A percentile compares a stretch with the other conserved stretches of the same genome.
Conservation (phyloP, 352 stramenopile species). For the Globisporangium megalacanthum region DNA sequence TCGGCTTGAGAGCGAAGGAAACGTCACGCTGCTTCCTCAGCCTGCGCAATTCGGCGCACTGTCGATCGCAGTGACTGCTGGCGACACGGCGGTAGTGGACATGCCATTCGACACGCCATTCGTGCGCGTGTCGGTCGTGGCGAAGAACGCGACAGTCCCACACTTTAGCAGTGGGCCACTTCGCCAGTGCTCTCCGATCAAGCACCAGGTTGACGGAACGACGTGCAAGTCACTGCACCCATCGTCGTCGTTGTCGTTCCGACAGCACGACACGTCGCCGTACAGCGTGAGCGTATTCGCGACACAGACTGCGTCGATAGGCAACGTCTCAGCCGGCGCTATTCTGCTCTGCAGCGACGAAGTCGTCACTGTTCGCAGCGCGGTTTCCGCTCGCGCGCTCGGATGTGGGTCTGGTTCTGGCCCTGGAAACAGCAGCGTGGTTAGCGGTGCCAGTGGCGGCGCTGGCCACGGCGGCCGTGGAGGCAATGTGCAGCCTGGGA, state of each 20-base stretch:
- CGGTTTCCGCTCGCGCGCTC: conserved; percentile 32
- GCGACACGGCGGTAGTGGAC: conserved; percentile 25
- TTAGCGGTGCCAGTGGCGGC: conserved; percentile 47
- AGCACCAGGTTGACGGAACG: conserved; percentile 30
- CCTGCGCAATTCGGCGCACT: conserved; percentile 42
- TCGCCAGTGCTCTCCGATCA: conserved; percentile 31
- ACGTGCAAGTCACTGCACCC: conserved; percentile 26
- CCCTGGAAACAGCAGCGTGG: conserved; percentile 46
- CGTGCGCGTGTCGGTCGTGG: conserved; percentile 34
- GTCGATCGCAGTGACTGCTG: conserved; percentile 25
- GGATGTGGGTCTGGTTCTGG: conserved; percentile 47
- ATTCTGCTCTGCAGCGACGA: conserved; percentile 51
- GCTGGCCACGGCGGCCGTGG: conserved; percentile 63
- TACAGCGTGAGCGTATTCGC: conserved; percentile 50
- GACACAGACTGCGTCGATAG: conserved; percentile 25
- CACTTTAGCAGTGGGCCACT: conserved; percentile 46
- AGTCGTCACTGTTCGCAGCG: conserved; percentile 29
- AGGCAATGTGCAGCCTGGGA: conserved; percentile 52
- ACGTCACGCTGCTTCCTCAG: conserved; percentile 43
- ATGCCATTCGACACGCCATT: conserved; percentile 61
- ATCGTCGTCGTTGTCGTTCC: background rate
- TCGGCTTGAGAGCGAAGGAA: conserved; percentile 25
- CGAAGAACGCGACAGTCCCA: conserved; percentile 36
- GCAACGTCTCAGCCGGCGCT: conserved; percentile 48
- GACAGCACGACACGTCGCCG: conserved; percentile 8